phyloP scores from a whole-genome alignment of 1,284 basidiomycete species.

The Cutaneotrichosporon sp. region DNA sequence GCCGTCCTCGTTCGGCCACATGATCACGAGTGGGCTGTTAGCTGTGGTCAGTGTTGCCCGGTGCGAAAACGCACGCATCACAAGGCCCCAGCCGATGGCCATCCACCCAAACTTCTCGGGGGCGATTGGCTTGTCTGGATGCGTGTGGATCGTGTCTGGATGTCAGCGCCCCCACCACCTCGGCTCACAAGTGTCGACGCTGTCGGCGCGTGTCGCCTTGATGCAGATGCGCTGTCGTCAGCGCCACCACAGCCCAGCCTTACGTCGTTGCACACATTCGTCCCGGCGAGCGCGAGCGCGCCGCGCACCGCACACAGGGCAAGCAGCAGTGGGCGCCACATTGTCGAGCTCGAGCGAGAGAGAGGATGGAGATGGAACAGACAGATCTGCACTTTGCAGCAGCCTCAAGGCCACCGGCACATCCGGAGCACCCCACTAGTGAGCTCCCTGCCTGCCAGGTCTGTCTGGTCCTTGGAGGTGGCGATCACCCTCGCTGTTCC shows the following conservation, averaged over 20 bases:
- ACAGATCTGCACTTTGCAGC: not conserved
- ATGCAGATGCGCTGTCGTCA: conserved; percentile 16
- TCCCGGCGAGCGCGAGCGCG: conserved; percentile 5
- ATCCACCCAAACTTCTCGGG: conserved; percentile 20
- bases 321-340: conserved; percentile 9
- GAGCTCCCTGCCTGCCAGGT: not conserved
- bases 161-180: not conserved
- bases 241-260: not conserved
- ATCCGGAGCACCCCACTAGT: not conserved
- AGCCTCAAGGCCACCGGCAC: not conserved
- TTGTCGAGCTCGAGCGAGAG: not conserved
- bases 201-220: conserved; percentile 8
- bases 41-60: conserved; percentile 26
- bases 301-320: conserved; percentile 1
- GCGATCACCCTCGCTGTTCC: not conserved
- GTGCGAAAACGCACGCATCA: conserved; percentile 20
- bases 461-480: no score
- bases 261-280: conserved; percentile 5
- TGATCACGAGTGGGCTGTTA: conserved; percentile 63
- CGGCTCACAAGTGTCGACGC: conserved; percentile 15
- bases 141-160: conserved; percentile 3
- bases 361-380: not conserved
- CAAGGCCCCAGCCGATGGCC: conserved; percentile 13
- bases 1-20: conserved; percentile 64
- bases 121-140: not conserved